These are phyloP conservation scores for Russula brevipes DNA, from an alignment of 768 basidiomycete genomes.

Conservation along the genomic window DNA sequence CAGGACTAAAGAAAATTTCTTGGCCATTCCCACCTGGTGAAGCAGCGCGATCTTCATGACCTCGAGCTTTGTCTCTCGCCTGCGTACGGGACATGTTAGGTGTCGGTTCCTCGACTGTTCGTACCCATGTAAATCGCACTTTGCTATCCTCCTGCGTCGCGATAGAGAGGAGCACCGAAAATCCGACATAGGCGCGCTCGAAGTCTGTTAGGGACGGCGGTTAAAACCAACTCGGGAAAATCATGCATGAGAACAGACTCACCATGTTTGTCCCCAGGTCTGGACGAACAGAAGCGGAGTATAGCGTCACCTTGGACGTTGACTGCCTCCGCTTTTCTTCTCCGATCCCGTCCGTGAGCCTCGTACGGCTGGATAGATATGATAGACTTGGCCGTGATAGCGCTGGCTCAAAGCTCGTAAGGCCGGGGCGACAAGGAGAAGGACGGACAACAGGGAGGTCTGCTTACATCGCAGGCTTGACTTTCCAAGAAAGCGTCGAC, in stretches of 20 bases:
- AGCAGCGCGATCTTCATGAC: background rate
- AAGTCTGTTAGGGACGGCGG: background rate
- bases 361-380: conserved; percentile 13
- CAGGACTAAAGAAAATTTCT: conserved; percentile 1
- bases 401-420: background rate
- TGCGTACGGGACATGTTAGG: background rate
- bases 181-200: background rate
- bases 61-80: conserved; percentile 1
- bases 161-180: background rate
- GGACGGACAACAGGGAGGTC: no score
- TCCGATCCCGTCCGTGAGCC: conserved; percentile 4
- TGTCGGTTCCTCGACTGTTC: background rate
- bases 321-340: conserved; percentile 9
- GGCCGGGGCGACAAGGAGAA: background rate
- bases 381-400: conserved; percentile 11
- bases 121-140: background rate
- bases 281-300: background rate
- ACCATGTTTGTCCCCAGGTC: conserved; percentile 13
- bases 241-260: background rate
- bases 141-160: conserved; percentile 1
- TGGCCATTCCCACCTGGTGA: background rate
- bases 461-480: conserved; percentile 5
- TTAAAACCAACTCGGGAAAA: background rate
- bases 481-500: conserved; percentile 10
- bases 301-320: conserved; percentile 9